Evolutionary conservation across 2,329 filamentous ascomycete genomes (phyloP), one percentile per base, ranked within the genome.

Genomic region (Fusarium sp.): DNA sequence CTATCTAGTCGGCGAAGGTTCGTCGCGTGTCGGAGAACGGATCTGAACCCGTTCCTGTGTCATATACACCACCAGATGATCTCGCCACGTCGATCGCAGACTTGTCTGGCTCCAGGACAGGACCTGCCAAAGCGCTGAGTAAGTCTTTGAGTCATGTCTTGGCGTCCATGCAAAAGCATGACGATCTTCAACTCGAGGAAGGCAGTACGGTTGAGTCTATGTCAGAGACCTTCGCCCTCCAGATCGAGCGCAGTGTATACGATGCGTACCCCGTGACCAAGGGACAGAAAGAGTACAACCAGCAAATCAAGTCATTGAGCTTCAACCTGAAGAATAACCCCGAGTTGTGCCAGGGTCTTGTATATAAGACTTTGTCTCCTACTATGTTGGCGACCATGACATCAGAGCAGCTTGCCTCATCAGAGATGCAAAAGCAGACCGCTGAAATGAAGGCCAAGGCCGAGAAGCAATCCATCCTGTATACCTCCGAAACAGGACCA

Each of bases 301-400:
- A 82, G 34, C 88, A 97, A 79, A 86, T 94, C 72, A 89, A 93
- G 67, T 89, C 91, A 44, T 87, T 99, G 70, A 83, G 89, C 49
- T 92, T 92, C 80, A 98, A 98, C 80, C 84, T 97, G 64, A 97
- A 97, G 85, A 91, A 90, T 76, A 99, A 99, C 78, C 81, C 89
- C 56, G 89, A 93, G 71, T 84, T 99, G 44, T 88, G 92, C 53
- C 87, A 90, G 74, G 88, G 91, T 40, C 83, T 99, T 54, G 83
- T 98, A n/a, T 87, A 87, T 65, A 88, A 89, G 53, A 88, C 85
- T 33, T 83, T 97, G 36, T 88, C 90, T 8, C 89, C 95, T 0
- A 83, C 90, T n/a, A 88, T 89, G 58, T 84, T 99, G 45, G 92
- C 93, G n/a, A 87, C 88, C 53, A 97, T 99, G 96, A 90, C 89